phyloP scores from a whole-genome alignment of 257 asterid species.

The Nicotiana knightiana region DNA sequence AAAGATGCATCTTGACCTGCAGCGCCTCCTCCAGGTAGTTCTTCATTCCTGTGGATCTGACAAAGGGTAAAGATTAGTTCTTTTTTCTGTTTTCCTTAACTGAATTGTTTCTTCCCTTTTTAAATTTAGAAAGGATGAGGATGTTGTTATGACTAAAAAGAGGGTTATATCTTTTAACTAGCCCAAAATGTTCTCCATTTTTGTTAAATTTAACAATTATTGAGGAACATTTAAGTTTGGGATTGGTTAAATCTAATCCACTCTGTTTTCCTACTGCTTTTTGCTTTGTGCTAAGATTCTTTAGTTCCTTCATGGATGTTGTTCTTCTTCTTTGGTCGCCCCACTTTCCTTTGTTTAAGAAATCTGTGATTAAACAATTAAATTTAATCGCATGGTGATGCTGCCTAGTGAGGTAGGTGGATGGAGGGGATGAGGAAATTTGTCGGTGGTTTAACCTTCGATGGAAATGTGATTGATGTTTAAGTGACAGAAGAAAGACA shows the following conservation, averaged over 20 bases:
- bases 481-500: neutral
- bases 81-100: neutral
- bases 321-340: neutral
- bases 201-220: neutral
- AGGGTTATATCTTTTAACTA: neutral
- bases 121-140: neutral
- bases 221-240: neutral
- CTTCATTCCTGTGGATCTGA: neutral
- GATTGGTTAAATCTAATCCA: neutral
- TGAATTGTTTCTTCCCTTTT: neutral
- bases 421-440: neutral
- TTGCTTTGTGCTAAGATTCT: neutral
- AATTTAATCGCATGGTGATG: neutral
- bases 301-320: neutral
- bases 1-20: constrained; percentile 89
- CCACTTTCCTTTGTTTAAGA: neutral
- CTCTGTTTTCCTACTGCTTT: neutral
- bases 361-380: neutral
- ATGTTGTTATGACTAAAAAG: neutral
- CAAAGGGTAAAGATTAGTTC: neutral
- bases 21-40: constrained; percentile 87
- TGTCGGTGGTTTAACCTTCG: neutral
- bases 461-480: neutral
- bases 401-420: neutral
- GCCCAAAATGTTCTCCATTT: neutral